Evolutionary conservation across 352 stramenopile genomes (phyloP), one percentile per base, ranked within the genome.

Genomic region (Pythium dissimile): DNA sequence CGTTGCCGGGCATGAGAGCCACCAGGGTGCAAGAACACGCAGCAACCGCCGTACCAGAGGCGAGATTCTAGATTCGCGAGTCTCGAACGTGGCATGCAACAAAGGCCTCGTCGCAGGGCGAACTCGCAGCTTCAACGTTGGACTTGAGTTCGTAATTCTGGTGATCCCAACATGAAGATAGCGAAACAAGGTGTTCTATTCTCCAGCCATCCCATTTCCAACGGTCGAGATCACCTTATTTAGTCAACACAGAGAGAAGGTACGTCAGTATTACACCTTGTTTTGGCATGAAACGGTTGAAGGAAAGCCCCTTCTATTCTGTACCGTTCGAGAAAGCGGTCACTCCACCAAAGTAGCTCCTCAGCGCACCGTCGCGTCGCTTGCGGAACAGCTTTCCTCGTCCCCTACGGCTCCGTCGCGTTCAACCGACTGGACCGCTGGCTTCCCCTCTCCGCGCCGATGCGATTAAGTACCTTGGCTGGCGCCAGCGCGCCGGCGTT

Each of bases 151-250:
- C 41, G 11, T 9, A n/a, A 7, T 30, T 47, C 18, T n/a, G 20
- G 28, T 52, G 4, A 52, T 39, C 32, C 13, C 21, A 3, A 27
- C 7, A 53, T 28, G 5, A 37, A 6, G 38, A 21, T 54, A 31
- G 18, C 50, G 49, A 49, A 58, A 42, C 2, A 48, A 42, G 50
- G 37, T 48, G 37, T 45, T 24, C 21, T 45, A 6, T 34, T 45
- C 32, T n/a, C n/a, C n/a, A n/a, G n/a, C n/a, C n/a, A n/a, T n/a
- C n/a, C n/a, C n/a, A n/a, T n/a, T n/a, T n/a, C n/a, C 5, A 16
- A 41, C 5, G 5, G 34, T 20, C 6, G 34, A 41, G 34, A 12
- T 41, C 34, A 41, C 34, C 34, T 41, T 41, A 4, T 41, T 41
- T 41, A n/a, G n/a, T n/a, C n/a, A n/a, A n/a, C n/a, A n/a, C n/a